Base-by-base conservation (phyloP, 1,139 yeast genomes). In the Blastobotrys arbuscula region DNA sequence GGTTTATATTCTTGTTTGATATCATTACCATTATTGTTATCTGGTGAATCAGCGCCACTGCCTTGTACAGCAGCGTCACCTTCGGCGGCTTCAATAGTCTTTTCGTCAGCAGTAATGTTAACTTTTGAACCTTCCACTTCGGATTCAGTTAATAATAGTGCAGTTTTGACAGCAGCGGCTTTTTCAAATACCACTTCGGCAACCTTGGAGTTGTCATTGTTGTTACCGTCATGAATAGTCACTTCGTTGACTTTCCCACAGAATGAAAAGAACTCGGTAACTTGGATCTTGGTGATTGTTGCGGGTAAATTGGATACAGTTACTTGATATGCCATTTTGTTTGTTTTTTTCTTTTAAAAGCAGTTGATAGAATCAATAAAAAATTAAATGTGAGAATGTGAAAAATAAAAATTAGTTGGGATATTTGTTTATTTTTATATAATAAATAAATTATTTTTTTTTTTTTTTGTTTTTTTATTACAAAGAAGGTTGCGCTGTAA, bases 1-100 rank as follows among this genome's bases (percentile, higher is more conserved):
- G 95, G 95, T 68, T 85, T 85, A 56, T 78, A 80, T 60, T 85
- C 95, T 65, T 85, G 95, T 2, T 74, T 69, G 50, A 84, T 77
- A 58, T 83, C 89, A 16, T 54, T 52, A 16, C 54, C 49, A 18
- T 45, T 24, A 18, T 40, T 46, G 38, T 45, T 31, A 20, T 26
- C 42, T 36, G 51, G 46, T 3, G 55, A 36, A 20, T 52, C 47
- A 20, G 55, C 50, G 6, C 53, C 55, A 13, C 59, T 55, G 24
- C 58, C 51, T 37, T 49, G 57, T n/a, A n/a, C n/a, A n/a, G 57
- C 53, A 34, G 54, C 45, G 46, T 62, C 65, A 20, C 61, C 55
- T 36, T 53, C 57, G 20, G 62, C 48, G 16, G 59, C 61, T 16
- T 56, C 57, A 21, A 65, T 53, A 18, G 66, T 61, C 37, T 66